Percentiles rank a stretch among this genome's conserved stretches.
phyloP scores from a whole-genome alignment of 495 filamentous ascomycete species.

The Aspergillus avenaceus region DNA sequence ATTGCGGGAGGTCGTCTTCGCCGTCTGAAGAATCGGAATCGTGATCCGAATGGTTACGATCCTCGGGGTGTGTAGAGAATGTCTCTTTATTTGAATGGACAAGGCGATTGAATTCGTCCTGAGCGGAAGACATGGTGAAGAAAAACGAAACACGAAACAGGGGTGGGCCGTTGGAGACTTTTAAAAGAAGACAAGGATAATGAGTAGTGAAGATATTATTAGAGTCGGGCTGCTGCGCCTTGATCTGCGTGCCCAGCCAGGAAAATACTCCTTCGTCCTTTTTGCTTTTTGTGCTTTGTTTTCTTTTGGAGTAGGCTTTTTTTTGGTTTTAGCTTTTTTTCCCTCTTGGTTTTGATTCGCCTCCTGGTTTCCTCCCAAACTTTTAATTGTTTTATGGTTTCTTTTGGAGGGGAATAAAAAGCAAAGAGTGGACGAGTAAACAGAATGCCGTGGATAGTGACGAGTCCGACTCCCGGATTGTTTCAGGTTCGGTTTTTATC shows the following conservation, averaged over 20 bases:
- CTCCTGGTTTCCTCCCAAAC: no score
- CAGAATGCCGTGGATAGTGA: neutral
- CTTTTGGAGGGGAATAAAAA: neutral
- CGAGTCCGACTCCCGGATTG: neutral
- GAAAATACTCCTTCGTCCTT: neutral
- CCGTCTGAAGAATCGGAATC: slow-evolving; percentile 48
- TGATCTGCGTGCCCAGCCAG: slow-evolving; percentile 4
- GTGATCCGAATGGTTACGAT: slow-evolving; percentile 48
- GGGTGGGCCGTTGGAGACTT: slow-evolving; percentile 13
- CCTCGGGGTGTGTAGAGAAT: slow-evolving; percentile 54
- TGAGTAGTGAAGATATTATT: slow-evolving; percentile 1
- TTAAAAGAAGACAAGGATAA: slow-evolving; percentile 5
- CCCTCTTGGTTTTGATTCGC: no score
- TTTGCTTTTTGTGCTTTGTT: neutral
- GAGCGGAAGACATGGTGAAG: slow-evolving; percentile 63
- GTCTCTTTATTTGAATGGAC: slow-evolving; percentile 52
- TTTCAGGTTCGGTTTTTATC: neutral
- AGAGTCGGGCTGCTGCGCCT: slow-evolving; percentile 4
- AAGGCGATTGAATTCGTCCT: slow-evolving; percentile 81
- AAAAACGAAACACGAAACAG: slow-evolving; percentile 3
- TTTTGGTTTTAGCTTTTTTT: no score
- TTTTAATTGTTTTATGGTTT: neutral
- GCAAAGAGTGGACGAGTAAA: no score
- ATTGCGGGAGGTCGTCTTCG: slow-evolving; percentile 55
- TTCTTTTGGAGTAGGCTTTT: no score